A percentile compares a stretch with the other conserved stretches of the same genome.
Evolutionary conservation across 345 rosid species (phyloP).

Genomic region (Eucalyptus sp.): DNA sequence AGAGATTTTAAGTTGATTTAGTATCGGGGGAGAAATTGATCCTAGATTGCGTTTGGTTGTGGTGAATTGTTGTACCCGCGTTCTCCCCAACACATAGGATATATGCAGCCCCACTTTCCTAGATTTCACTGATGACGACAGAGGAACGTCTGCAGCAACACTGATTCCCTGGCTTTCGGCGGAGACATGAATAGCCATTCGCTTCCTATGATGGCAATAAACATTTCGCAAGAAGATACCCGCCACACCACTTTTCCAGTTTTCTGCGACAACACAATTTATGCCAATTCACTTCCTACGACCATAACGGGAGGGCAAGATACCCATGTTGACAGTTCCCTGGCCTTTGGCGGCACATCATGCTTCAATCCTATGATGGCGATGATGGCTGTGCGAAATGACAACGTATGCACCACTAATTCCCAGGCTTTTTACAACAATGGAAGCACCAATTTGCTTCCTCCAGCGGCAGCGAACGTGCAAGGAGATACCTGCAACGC

Average conservation of each 20-base stretch:
- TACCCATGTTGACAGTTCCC: not conserved
- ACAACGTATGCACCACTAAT: not conserved
- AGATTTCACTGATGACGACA: not conserved
- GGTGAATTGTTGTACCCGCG: too few relatives aligned
- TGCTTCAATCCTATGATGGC: not conserved
- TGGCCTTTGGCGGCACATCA: not conserved
- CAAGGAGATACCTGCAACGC: not conserved
- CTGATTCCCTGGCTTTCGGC: not conserved
- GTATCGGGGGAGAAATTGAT: too few relatives aligned
- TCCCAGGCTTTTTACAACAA: not conserved
- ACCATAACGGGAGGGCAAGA: too few relatives aligned
- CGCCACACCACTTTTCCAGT: too few relatives aligned
- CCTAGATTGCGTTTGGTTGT: too few relatives aligned
- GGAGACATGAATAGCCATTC: not conserved
- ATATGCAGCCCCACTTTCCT: not conserved
- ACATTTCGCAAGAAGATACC: not conserved
- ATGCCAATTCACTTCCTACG: too few relatives aligned
- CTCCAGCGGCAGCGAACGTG: not conserved
- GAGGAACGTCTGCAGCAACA: not conserved
- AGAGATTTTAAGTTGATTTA: too few relatives aligned
- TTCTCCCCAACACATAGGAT: not conserved
- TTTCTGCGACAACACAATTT: too few relatives aligned
- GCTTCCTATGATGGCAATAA: not conserved
- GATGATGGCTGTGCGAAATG: not conserved
- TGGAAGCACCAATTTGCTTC: not conserved